phyloP scores from a whole-genome alignment of 75 land plant species.

The Picea sitchensis region DNA sequence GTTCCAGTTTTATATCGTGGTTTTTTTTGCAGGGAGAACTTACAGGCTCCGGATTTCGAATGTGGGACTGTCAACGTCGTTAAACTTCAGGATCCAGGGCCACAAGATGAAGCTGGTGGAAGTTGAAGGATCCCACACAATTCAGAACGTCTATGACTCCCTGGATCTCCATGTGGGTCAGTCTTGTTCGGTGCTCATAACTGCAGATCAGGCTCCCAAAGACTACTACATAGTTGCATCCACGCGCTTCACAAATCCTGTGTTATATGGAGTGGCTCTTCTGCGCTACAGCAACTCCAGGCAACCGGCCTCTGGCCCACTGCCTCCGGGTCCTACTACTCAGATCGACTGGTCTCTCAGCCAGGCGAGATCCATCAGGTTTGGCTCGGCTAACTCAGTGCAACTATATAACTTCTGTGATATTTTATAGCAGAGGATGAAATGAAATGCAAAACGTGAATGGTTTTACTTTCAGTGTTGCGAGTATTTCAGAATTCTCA shows the following conservation, averaged over 20 bases:
- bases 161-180: conserved; percentile 83
- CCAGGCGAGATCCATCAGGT: conserved; percentile 67
- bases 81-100: conserved; percentile 70
- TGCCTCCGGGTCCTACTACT: conserved; percentile 59
- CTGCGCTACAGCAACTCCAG: conserved; percentile 59
- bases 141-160: conserved; percentile 42
- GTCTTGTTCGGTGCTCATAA: conserved; percentile 73
- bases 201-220: conserved; percentile 40
- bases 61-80: conserved; percentile 56
- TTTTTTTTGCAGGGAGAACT: conserved; percentile 45
- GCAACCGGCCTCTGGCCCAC: conserved; percentile 29
- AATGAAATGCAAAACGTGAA: no score
- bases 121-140: conserved; percentile 61
- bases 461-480: no score
- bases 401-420: no score
- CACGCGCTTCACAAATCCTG: conserved; percentile 42
- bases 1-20: no score
- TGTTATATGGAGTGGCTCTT: conserved; percentile 38
- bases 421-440: no score
- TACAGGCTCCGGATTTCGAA: conserved; percentile 76
- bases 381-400: no score
- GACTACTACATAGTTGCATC: conserved; percentile 72
- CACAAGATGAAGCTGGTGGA: conserved; percentile 67
- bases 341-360: conserved; percentile 45
- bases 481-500: no score